A percentile compares a stretch with the other conserved stretches of the same genome.
These are phyloP conservation scores for Lindgomyces ingoldianus DNA, from an alignment of 495 filamentous ascomycete genomes.

Conservation along the genomic window DNA sequence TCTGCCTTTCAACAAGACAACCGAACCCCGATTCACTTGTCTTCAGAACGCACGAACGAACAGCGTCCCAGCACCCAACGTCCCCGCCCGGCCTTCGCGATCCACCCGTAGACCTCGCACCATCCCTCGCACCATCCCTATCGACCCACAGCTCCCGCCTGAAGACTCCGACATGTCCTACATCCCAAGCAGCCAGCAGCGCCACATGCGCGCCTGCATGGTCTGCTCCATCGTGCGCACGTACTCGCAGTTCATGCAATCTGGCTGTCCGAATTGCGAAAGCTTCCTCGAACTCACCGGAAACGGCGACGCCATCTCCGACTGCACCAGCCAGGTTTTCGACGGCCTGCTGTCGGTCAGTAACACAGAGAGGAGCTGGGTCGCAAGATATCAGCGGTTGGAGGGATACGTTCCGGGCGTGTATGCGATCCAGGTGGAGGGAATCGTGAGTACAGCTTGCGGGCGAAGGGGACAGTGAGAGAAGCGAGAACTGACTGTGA, in stretches of 20 bases:
- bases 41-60: too few species aligned
- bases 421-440: constrained; percentile 92
- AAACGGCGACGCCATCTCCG: constrained; percentile 75
- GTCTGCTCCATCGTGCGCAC: constrained; percentile 88
- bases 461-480: neutral
- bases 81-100: too few species aligned
- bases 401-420: constrained; percentile 81
- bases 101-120: too few species aligned
- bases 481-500: neutral
- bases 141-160: too few species aligned
- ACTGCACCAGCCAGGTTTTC: constrained; percentile 93
- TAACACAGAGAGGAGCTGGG: constrained; percentile 81
- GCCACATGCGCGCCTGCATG: constrained; percentile 94
- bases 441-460: constrained; percentile 57
- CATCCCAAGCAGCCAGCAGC: constrained; percentile 42
- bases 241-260: constrained; percentile 23
- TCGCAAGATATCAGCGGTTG: constrained; percentile 91
- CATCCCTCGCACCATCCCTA: too few species aligned
- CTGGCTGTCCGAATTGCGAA: constrained; percentile 94
- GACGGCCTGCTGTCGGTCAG: constrained; percentile 82
- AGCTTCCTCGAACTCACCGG: constrained; percentile 79
- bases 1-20: too few species aligned
- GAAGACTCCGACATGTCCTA: constrained; percentile 9
- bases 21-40: too few species aligned
- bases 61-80: too few species aligned